Base-by-base conservation (phyloP, 192 early-diverging fungal species). In the Entomortierella lignicola region DNA sequence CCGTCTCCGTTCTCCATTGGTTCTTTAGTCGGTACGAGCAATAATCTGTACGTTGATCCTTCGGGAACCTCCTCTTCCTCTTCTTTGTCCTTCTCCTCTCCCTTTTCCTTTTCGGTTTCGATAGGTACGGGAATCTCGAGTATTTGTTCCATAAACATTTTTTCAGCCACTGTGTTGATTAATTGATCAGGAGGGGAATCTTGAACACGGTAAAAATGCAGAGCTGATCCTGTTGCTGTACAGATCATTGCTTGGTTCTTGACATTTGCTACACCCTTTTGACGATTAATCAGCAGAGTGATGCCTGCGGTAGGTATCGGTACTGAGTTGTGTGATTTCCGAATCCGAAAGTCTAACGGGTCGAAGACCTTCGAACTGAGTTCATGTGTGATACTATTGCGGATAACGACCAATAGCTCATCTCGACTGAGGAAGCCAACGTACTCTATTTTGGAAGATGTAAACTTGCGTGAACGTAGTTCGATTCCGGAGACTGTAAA, bases 401-500 rank as follows among this genome's bases (percentile, higher is more conserved):
- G 41, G 43, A 77, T 15, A 2, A 69, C 43, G 27, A 77, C 61
- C 25, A 68, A 29, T 18, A 77, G 50, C 20, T 77, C 55, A 11
- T 27, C 44, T 39, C 51, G 30, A 37, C 34, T 37, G 10, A 37
- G 4, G 39, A 77, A 77, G 17, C 61, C 74, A 20, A 77, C 48
- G 18, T 69, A 54, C 27, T 77, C 74, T 18, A 77, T 77, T 47
- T 64, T 77, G 60, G 54, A 53, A 15, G 54, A 60, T 2, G 53
- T 53, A 41, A 77, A 77, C n/a, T 69, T 63, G 0, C 66, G 34
- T 31, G 52, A 54, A 21, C 59, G 37, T 21, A 77, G 69, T 1
- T 51, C 66, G 48, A 77, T 69, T 2, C 74, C 74, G 2, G 74
- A 67, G 8, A 53, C 62, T 2, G 66, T 42, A 63, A 77, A 77